A percentile compares a stretch with the other conserved stretches of the same genome.
These are phyloP conservation scores for Diaporthe helianthi DNA, from an alignment of 2,329 filamentous ascomycete species.

Conservation along the genomic window DNA sequence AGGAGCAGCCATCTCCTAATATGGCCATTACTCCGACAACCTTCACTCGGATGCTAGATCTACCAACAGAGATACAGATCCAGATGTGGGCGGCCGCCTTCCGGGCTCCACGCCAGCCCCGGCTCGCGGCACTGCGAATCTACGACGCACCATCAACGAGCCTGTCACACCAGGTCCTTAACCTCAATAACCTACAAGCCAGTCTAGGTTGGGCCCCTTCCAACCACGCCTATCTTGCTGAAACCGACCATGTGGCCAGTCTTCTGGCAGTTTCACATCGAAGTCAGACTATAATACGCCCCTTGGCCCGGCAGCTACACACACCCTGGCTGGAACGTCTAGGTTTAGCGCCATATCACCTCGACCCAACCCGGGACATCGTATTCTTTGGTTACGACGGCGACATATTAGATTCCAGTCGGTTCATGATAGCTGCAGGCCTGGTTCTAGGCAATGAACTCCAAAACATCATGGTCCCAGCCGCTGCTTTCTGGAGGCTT, in stretches of 20 bases:
- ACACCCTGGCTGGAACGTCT: not conserved
- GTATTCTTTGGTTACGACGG: not conserved
- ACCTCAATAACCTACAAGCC: not conserved
- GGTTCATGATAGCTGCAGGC: not conserved
- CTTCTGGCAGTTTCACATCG: not conserved
- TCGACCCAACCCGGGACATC: not conserved
- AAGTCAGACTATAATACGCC: not conserved
- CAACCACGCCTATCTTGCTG: fast-evolving
- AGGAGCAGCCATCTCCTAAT: not conserved
- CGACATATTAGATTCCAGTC: too few species aligned
- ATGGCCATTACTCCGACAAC: not conserved
- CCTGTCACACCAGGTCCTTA: not conserved
- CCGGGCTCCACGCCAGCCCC: fast-evolving
- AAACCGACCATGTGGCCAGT: not conserved
- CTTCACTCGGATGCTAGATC: not conserved
- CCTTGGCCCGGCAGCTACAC: not conserved
- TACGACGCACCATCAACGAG: not conserved
- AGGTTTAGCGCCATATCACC: not conserved
- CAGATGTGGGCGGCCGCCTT: not conserved
- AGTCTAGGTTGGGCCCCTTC: not conserved
- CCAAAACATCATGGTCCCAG: not conserved
- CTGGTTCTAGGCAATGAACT: not conserved
- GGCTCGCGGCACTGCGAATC: not conserved
- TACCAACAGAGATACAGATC: not conserved
- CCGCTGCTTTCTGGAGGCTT: not conserved